phyloP scores from a whole-genome alignment of 306 rosid species.

The Corylus americana region DNA sequence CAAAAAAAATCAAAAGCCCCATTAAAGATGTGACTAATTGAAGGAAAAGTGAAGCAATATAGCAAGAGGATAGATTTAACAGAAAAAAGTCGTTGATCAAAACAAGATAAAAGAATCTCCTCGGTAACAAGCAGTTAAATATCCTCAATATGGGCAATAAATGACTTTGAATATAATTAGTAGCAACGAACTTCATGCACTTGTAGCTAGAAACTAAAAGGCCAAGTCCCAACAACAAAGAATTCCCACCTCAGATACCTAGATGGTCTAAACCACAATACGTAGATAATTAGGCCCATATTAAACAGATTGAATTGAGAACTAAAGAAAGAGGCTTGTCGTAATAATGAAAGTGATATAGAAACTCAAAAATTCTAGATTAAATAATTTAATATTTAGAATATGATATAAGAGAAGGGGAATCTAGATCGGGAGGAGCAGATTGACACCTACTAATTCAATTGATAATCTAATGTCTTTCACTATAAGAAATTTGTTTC shows the following conservation, averaged over 20 bases:
- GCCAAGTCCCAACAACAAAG: background rate
- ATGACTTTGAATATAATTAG: background rate
- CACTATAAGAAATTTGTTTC: background rate
- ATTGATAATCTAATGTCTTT: background rate
- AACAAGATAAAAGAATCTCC: background rate
- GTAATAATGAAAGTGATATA: background rate
- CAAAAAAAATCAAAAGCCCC: background rate
- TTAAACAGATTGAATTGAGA: background rate
- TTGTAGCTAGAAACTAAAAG: background rate
- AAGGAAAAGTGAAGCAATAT: background rate
- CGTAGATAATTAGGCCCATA: background rate
- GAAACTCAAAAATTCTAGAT: background rate
- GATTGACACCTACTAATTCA: background rate
- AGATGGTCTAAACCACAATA: background rate
- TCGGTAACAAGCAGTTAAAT: background rate
- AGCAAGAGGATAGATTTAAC: background rate
- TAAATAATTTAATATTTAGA: background rate
- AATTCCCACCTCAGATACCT: conserved; percentile 5
- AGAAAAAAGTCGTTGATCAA: background rate
- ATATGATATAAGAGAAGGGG: background rate
- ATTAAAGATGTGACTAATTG: background rate
- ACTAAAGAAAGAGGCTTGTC: background rate
- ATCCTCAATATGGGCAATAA: background rate
- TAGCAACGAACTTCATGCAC: background rate
- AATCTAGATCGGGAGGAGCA: background rate